Conservation (phyloP, 1,284 basidiomycete genomes). For the Peniophora sp. region DNA sequence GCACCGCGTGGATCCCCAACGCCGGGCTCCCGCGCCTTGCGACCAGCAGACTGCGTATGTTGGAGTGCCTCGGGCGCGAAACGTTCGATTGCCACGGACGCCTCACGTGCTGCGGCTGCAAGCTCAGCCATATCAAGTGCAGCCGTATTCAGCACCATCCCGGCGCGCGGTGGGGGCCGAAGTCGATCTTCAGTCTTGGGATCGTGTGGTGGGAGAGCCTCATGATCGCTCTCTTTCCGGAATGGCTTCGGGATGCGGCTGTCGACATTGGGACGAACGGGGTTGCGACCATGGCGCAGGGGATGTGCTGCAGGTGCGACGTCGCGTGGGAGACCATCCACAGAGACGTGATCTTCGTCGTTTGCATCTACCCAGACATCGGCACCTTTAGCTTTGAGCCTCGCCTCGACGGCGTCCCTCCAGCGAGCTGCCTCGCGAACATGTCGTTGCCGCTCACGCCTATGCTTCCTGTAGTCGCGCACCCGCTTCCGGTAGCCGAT, state of each 20-base stretch:
- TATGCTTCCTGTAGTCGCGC: slow-evolving; percentile 27
- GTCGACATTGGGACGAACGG: background rate
- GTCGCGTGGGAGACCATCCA: slow-evolving; percentile 1
- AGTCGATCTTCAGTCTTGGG: slow-evolving; percentile 5
- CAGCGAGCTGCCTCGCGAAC: slow-evolving; percentile 41
- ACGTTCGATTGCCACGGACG: slow-evolving; percentile 11
- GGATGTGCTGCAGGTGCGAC: slow-evolving; percentile 3
- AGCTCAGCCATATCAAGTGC: slow-evolving; percentile 43
- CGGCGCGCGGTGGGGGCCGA: slow-evolving; percentile 28
- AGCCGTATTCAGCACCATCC: slow-evolving; percentile 46
- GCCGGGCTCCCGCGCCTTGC: background rate
- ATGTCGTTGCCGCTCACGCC: slow-evolving; percentile 28
- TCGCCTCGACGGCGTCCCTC: slow-evolving; percentile 50
- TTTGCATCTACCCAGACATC: slow-evolving; percentile 44
- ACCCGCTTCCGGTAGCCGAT: slow-evolving; percentile 51
- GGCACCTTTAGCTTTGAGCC: slow-evolving; percentile 37
- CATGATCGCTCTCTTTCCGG: too few species aligned
- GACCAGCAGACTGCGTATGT: background rate
- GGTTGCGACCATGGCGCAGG: background rate
- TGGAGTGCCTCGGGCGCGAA: background rate
- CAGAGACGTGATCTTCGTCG: slow-evolving; percentile 1
- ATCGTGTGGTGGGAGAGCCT: background rate
- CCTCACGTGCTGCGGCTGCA: slow-evolving; percentile 53
- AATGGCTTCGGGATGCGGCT: background rate
- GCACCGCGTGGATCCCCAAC: slow-evolving; percentile 6